Evolutionary conservation across 2,329 filamentous ascomycete genomes (phyloP).

Genomic region (Metarhizium album): DNA sequence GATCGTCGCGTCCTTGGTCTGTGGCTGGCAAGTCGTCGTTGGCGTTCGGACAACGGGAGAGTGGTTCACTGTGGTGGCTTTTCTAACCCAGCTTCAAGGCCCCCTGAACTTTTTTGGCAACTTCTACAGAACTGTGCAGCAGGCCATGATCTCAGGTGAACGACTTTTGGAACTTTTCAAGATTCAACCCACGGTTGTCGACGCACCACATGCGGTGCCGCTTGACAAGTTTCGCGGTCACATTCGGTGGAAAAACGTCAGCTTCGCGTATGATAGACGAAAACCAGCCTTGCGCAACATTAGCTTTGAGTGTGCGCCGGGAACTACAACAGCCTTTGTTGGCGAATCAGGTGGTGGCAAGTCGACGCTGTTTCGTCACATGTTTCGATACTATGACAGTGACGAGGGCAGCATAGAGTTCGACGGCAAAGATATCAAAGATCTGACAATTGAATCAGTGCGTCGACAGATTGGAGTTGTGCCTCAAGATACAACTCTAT

Average conservation of each 20-base stretch:
- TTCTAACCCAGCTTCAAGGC: slow-evolving; percentile 69
- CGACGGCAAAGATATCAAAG: slow-evolving; percentile 74
- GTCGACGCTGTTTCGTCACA: slow-evolving; percentile 87
- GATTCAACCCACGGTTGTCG: slow-evolving; percentile 83
- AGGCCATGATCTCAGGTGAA: slow-evolving; percentile 94
- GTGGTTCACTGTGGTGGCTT: slow-evolving; percentile 64
- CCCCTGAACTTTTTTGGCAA: slow-evolving; percentile 85
- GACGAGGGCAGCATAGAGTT: slow-evolving; percentile 70
- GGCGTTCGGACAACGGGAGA: slow-evolving; percentile 56
- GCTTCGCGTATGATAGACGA: slow-evolving; percentile 81
- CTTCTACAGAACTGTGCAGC: slow-evolving; percentile 92
- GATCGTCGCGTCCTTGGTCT: slow-evolving; percentile 60
- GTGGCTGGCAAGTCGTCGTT: slow-evolving; percentile 64
- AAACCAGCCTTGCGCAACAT: slow-evolving; percentile 77
- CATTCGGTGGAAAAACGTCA: slow-evolving; percentile 78
- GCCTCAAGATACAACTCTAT: slow-evolving; percentile 89
- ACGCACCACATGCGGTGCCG: slow-evolving; percentile 53
- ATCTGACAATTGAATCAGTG: slow-evolving; percentile 88
- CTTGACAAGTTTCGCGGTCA: slow-evolving; percentile 65
- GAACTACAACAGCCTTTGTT: slow-evolving; percentile 90
- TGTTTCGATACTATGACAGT: slow-evolving; percentile 94
- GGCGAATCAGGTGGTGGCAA: slow-evolving; percentile 96
- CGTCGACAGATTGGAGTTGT: slow-evolving; percentile 88
- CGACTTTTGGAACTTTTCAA: slow-evolving; percentile 93
- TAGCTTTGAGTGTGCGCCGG: slow-evolving; percentile 74